Evolutionary conservation across 129 eudicot genomes (phyloP).

Genomic region (Artemisia argyi): DNA sequence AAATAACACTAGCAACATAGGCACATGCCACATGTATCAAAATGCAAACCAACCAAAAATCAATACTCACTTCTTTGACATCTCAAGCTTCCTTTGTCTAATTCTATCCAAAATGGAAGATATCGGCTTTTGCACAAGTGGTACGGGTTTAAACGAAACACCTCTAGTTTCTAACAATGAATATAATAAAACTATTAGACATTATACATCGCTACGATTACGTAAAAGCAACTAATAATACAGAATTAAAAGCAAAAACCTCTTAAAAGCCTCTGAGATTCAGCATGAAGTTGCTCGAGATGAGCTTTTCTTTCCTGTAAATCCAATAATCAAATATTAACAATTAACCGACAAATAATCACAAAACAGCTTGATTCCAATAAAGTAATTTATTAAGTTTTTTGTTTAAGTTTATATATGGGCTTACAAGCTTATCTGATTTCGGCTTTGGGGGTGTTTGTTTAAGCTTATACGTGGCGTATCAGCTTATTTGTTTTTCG

Average conservation of each 20-base stretch:
- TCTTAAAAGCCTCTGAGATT: slow-evolving; percentile 79
- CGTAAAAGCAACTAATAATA: slow-evolving; percentile 8
- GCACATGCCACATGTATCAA: slow-evolving; percentile 1
- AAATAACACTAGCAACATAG: slow-evolving; percentile 1
- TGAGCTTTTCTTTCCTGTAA: slow-evolving; percentile 68
- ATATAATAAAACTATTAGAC: not conserved
- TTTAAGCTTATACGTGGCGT: not conserved
- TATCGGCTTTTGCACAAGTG: slow-evolving; percentile 71
- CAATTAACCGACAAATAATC: too few species aligned
- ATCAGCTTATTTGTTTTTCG: too few species aligned
- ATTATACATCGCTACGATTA: slow-evolving; percentile 5
- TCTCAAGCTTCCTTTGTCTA: slow-evolving; percentile 76
- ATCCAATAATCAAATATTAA: not conserved
- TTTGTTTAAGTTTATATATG: too few species aligned
- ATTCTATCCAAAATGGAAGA: slow-evolving; percentile 81
- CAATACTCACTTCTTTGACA: slow-evolving; percentile 58
- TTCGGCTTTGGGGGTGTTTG: too few species aligned
- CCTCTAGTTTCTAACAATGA: slow-evolving; percentile 57
- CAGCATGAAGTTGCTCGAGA: slow-evolving; percentile 76
- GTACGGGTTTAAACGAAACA: slow-evolving; percentile 74
- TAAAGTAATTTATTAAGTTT: too few species aligned
- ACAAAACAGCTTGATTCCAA: too few species aligned
- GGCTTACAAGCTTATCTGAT: too few species aligned
- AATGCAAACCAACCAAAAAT: not conserved
- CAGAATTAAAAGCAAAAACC: slow-evolving; percentile 37